Evolutionary conservation across 2,329 filamentous ascomycete genomes (phyloP).

Genomic region (Verticillium albo-atrum): DNA sequence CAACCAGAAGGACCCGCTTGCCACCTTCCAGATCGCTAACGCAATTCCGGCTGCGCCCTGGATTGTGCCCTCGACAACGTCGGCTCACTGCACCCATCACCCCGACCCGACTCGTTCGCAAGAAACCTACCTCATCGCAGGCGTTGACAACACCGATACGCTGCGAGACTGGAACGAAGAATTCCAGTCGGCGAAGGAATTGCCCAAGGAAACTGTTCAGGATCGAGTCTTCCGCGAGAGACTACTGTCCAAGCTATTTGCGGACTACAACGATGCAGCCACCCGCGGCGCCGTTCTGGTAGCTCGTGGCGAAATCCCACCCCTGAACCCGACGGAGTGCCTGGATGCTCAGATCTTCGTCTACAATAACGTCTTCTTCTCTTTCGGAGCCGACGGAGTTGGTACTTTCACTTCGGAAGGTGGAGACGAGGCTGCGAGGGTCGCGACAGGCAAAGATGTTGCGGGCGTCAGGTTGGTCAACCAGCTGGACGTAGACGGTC

Average conservation of each 20-base stretch:
- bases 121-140: slow-evolving; percentile 85
- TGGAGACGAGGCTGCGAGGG: slow-evolving; percentile 90
- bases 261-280: slow-evolving; percentile 95
- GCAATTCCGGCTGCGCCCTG: slow-evolving; percentile 89
- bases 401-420: slow-evolving; percentile 96
- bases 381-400: slow-evolving; percentile 94
- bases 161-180: slow-evolving; percentile 98
- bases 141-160: slow-evolving; percentile 90
- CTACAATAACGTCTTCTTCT: slow-evolving; percentile 99
- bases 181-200: slow-evolving; percentile 92
- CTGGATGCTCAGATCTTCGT: slow-evolving; percentile 97
- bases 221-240: slow-evolving; percentile 95
- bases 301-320: slow-evolving; percentile 85
- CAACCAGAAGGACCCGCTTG: slow-evolving; percentile 78
- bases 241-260: slow-evolving; percentile 90
- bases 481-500: slow-evolving; percentile 88
- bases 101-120: slow-evolving; percentile 85
- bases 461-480: slow-evolving; percentile 92
- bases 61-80: slow-evolving; percentile 70
- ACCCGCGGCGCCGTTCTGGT: slow-evolving; percentile 88
- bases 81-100: slow-evolving; percentile 64
- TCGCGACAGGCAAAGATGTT: slow-evolving; percentile 96
- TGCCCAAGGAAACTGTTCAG: slow-evolving; percentile 89
- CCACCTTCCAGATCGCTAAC: slow-evolving; percentile 94
- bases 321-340: slow-evolving; percentile 89